Evolutionary conservation across 2,329 filamentous ascomycete genomes (phyloP), one percentile per base, ranked within the genome.

Genomic region (Hypoxylon sp.): DNA sequence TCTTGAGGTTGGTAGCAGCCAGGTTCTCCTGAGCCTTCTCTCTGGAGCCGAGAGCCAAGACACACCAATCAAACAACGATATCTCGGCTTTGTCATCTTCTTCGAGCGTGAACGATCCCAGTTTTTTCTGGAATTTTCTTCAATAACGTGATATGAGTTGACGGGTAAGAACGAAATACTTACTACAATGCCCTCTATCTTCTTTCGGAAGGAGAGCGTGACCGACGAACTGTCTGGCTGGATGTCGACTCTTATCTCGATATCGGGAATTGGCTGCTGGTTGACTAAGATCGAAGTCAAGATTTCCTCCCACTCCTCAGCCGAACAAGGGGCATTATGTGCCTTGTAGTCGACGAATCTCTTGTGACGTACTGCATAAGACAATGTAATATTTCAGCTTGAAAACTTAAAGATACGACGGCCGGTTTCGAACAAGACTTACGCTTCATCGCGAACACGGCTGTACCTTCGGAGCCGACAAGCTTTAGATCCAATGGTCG

Each of bases 11-110:
- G 51, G 83, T 77, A 20, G 77, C 70, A 1, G 73, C 77, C 11
- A 85, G 74, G 15, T 82, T 78, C 44, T 79, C 74, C 49, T 81
- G 79, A 34, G 82, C 81, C 26, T 77, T 77, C 19, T 76, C 73
- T 49, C 84, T 80, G 17, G 82, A 79, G 58, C 84, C 78, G 8
- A 85, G 82, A 4, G 88, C 86, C 19, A 81, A 79, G 43, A 84
- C 84, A 62, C 89, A 91, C 91, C 91, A 94, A 58, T 91, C 87
- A 64, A 91, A 90, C 3, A 89, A 79, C 56, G 87, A 84, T 64
- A 92, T 83, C 64, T 85, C 84, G 7, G 68, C 65, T 62, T 87
- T 84, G 44, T 85, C 82, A 32, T 83, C 81, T 59, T 83, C 79
- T 37, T 79, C 76, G 2, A 93, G 78, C 4, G 81, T 79, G 62